These are phyloP conservation scores for Allomyces macrogynus DNA, from an alignment of 192 early-diverging fungal species.

Conservation along the genomic window DNA sequence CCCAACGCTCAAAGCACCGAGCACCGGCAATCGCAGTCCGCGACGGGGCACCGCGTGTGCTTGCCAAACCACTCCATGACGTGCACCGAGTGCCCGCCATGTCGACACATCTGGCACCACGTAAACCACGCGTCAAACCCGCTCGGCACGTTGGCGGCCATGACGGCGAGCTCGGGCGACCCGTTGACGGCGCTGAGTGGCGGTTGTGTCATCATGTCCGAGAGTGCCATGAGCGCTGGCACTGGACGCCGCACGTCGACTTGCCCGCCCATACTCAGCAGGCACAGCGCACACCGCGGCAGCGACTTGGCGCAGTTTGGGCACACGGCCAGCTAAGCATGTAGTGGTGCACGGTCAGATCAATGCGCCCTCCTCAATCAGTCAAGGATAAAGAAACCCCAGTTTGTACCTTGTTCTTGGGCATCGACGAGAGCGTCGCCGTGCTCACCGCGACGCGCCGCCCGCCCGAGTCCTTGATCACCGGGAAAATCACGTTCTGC, in stretches of 20 bases:
- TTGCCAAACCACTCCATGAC: slow-evolving; percentile 77
- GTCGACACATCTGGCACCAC: slow-evolving; percentile 94
- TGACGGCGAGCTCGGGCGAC: slow-evolving; percentile 17
- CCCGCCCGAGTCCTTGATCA: slow-evolving; percentile 23
- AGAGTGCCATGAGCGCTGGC: too few relatives aligned
- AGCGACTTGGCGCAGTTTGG: slow-evolving; percentile 38
- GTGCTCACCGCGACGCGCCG: slow-evolving; percentile 16
- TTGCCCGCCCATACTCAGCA: slow-evolving; percentile 29
- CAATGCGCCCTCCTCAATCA: too few relatives aligned
- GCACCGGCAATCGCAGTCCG: slow-evolving; percentile 68
- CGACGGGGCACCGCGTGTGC: slow-evolving; percentile 70
- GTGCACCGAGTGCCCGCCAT: slow-evolving; percentile 86
- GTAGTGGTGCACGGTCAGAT: neutral
- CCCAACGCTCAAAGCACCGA: too few relatives aligned
- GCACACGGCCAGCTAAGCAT: slow-evolving; percentile 31
- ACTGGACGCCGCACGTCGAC: too few relatives aligned
- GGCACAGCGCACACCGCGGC: slow-evolving; percentile 41
- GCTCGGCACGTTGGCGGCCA: slow-evolving; percentile 18
- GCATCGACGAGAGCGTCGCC: too few relatives aligned
- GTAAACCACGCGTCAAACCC: slow-evolving; percentile 86
- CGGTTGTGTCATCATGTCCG: too few relatives aligned
- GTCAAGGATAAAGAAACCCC: too few relatives aligned
- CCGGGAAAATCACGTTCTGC: slow-evolving; percentile 25
- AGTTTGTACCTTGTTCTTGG: too few relatives aligned
- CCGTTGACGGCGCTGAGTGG: too few relatives aligned